Percentiles rank a stretch among this genome's conserved stretches.
Conservation (phyloP, 352 stramenopile species). For the Pythium aphanidermatum region DNA sequence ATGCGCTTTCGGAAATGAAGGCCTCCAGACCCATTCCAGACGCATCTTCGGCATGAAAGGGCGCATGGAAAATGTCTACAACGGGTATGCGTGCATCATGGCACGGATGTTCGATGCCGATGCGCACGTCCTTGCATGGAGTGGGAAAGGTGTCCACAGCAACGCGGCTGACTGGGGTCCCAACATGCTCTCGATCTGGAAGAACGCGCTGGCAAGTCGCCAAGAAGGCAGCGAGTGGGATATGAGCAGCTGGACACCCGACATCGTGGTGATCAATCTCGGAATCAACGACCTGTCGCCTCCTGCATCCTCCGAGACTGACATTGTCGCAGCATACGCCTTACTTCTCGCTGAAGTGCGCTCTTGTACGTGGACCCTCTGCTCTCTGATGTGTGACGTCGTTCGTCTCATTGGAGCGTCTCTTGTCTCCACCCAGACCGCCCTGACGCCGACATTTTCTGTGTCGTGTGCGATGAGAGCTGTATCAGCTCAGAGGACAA, state of each 20-base stretch:
- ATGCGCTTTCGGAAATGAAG: constrained; percentile 83
- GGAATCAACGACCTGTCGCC: constrained; percentile 82
- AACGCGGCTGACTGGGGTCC: constrained; percentile 80
- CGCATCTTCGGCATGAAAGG: constrained; percentile 84
- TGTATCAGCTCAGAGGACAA: constrained; percentile 77
- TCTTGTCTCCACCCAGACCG: constrained; percentile 36
- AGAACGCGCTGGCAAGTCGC: constrained; percentile 77
- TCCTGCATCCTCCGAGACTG: constrained; percentile 73
- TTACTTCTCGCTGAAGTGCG: constrained; percentile 71
- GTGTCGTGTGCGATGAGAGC: constrained; percentile 77
- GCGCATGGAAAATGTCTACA: constrained; percentile 86
- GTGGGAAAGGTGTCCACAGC: constrained; percentile 83
- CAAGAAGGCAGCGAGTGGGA: constrained; percentile 56
- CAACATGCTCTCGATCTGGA: constrained; percentile 79
- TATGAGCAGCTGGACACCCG: constrained; percentile 66
- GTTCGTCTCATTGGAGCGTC: constrained; percentile 43
- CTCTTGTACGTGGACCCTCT: constrained; percentile 39
- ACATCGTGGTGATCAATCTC: constrained; percentile 83
- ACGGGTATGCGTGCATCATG: constrained; percentile 78
- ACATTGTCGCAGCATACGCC: constrained; percentile 76
- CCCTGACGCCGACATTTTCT: constrained; percentile 80
- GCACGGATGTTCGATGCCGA: constrained; percentile 83
- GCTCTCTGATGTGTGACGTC: constrained; percentile 9
- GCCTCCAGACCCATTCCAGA: constrained; percentile 60
- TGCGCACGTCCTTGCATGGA: constrained; percentile 82